Conservation (phyloP, 805 yeast species). For the Wickerhamiella qilinensis region DNA sequence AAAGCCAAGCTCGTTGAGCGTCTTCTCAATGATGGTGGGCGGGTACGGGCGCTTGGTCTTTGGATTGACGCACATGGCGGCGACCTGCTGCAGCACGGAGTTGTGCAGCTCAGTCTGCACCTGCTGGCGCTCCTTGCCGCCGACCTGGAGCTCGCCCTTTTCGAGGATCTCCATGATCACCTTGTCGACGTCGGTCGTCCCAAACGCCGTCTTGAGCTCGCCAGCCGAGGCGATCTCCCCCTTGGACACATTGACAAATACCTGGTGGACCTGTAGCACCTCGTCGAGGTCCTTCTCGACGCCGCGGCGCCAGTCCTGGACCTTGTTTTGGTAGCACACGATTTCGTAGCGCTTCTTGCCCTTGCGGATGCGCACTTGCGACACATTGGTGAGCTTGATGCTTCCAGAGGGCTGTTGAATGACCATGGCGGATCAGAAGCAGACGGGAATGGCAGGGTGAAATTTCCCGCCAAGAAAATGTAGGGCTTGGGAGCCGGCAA, state of each 20-base stretch:
- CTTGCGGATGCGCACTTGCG: slow-evolving; percentile 77
- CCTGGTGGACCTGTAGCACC: slow-evolving; percentile 90
- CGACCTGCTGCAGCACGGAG: slow-evolving; percentile 66
- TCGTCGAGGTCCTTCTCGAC: slow-evolving; percentile 90
- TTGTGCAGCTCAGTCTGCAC: slow-evolving; percentile 58
- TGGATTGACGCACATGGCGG: slow-evolving; percentile 87
- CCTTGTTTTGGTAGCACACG: slow-evolving; percentile 94
- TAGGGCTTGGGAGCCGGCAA: no score
- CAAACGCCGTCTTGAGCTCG: slow-evolving; percentile 59
- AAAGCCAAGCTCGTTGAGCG: slow-evolving; percentile 51
- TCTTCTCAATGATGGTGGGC: slow-evolving; percentile 84
- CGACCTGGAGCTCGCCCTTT: slow-evolving; percentile 88
- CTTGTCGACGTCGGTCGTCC: slow-evolving; percentile 54
- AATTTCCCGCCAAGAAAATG: neutral
- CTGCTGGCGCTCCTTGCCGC: slow-evolving; percentile 80
- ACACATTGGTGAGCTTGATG: slow-evolving; percentile 84
- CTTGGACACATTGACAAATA: slow-evolving; percentile 80
- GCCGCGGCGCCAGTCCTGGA: slow-evolving; percentile 82
- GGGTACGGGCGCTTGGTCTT: slow-evolving; percentile 81
- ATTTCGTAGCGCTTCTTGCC: slow-evolving; percentile 83
- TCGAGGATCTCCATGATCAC: slow-evolving; percentile 68
- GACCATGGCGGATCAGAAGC: slow-evolving; percentile 27
- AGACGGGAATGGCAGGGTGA: neutral
- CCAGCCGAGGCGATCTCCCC: slow-evolving; percentile 86
- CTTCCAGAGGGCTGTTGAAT: slow-evolving; percentile 83